phyloP scores from a whole-genome alignment of 2,329 filamentous ascomycete genomes.

The Pseudogymnoascus sp. region DNA sequence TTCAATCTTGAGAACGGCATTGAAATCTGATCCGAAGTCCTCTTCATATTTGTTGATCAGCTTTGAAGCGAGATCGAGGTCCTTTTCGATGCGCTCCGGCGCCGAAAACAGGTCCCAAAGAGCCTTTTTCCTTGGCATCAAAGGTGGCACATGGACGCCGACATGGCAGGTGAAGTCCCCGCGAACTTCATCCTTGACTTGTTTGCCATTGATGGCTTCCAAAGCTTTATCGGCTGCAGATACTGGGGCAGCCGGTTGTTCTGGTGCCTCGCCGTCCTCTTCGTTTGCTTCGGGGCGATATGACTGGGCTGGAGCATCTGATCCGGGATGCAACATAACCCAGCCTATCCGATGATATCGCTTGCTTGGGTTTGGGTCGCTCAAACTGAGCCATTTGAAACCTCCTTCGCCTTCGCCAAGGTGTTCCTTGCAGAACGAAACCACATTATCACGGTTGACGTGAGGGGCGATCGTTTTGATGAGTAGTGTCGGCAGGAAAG shows the following conservation, averaged over 20 bases:
- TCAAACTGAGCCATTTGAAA: slow-evolving; percentile 91
- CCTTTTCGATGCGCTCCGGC: slow-evolving; percentile 85
- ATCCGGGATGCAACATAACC: slow-evolving; percentile 84
- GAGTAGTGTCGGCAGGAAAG: slow-evolving; percentile 81
- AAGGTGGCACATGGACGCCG: slow-evolving; percentile 84
- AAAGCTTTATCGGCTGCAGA: slow-evolving; percentile 76
- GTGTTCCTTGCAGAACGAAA: slow-evolving; percentile 89
- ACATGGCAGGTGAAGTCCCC: slow-evolving; percentile 98
- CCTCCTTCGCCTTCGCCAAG: slow-evolving; percentile 84
- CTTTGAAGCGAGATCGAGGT: slow-evolving; percentile 72
- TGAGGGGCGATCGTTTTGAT: slow-evolving; percentile 98
- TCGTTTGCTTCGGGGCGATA: slow-evolving; percentile 66
- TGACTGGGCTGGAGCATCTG: slow-evolving; percentile 51
- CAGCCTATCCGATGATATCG: slow-evolving; percentile 96
- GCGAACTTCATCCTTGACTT: slow-evolving; percentile 84
- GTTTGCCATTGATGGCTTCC: slow-evolving; percentile 94
- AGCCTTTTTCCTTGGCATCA: slow-evolving; percentile 82
- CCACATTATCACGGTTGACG: slow-evolving; percentile 85
- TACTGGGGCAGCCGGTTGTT: slow-evolving; percentile 34
- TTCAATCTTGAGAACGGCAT: slow-evolving; percentile 72
- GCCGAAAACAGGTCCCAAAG: slow-evolving; percentile 95
- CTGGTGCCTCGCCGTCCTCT: slow-evolving; percentile 43
- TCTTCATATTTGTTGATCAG: slow-evolving; percentile 77
- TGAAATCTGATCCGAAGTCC: slow-evolving; percentile 68
- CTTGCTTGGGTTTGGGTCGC: slow-evolving; percentile 93